phyloP scores from a whole-genome alignment of 2,329 filamentous ascomycete genomes.

The Sporothrix globosa region DNA sequence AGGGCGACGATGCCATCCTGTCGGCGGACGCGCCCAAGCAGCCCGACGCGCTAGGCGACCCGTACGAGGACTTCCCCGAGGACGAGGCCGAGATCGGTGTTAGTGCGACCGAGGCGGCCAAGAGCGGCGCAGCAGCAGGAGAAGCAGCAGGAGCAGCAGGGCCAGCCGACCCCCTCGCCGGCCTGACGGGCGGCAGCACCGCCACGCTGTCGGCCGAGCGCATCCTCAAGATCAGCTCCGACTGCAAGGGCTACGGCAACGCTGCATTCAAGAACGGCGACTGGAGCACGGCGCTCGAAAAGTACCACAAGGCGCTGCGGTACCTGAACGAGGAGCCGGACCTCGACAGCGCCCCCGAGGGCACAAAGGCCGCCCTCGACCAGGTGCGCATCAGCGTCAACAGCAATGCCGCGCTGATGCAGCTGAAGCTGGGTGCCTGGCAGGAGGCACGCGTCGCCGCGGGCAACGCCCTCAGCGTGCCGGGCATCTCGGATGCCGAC shows the following conservation, averaged over 20 bases:
- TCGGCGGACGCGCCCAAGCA: slow-evolving; percentile 62
- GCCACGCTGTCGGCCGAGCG: slow-evolving; percentile 65
- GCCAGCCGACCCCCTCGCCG: slow-evolving; percentile 30
- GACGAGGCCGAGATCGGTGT: slow-evolving; percentile 60
- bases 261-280: slow-evolving; percentile 84
- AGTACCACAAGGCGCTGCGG: slow-evolving; percentile 91
- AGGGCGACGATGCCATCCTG: slow-evolving; percentile 67
- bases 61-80: slow-evolving; percentile 94
- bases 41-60: slow-evolving; percentile 81
- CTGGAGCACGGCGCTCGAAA: slow-evolving; percentile 71
- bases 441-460: slow-evolving; percentile 72
- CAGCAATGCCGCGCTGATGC: slow-evolving; percentile 84
- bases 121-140: background rate
- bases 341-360: slow-evolving; percentile 69
- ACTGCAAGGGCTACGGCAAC: slow-evolving; percentile 91
- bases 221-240: slow-evolving; percentile 76
- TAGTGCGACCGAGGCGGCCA: slow-evolving; percentile 62
- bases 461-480: slow-evolving; percentile 70
- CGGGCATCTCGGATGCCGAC: slow-evolving; percentile 70
- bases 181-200: slow-evolving; percentile 29
- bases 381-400: slow-evolving; percentile 82
- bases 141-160: background rate
- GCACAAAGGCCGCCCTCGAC: slow-evolving; percentile 68
- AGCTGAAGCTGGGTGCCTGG: slow-evolving; percentile 76
- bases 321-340: slow-evolving; percentile 87